phyloP scores from a whole-genome alignment of 2,329 filamentous ascomycete species.

The Metarhizium guizhouense region DNA sequence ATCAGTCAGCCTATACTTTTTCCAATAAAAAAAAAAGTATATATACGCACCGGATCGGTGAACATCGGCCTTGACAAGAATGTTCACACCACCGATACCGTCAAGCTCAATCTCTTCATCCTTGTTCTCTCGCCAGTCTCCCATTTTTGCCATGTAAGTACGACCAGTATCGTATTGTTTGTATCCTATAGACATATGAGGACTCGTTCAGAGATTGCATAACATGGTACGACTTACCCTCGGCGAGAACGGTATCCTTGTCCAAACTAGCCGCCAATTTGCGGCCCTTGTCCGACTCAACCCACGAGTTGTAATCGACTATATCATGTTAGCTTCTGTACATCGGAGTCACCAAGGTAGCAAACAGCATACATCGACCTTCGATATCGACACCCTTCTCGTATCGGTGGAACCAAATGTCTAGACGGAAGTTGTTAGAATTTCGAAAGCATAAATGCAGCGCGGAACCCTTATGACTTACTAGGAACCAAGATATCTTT shows the following conservation, averaged over 20 bases:
- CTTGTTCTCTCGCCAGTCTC: constrained; percentile 86
- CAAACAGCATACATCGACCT: constrained; percentile 68
- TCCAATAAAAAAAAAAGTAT: neutral
- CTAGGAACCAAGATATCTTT: constrained; percentile 90
- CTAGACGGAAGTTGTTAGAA: constrained; percentile 36
- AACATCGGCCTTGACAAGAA: constrained; percentile 94
- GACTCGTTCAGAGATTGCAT: neutral
- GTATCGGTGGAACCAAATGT: constrained; percentile 96
- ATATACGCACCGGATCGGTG: constrained; percentile 70
- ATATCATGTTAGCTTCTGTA: constrained; percentile 7
- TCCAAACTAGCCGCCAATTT: constrained; percentile 64
- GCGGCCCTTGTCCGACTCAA: constrained; percentile 79
- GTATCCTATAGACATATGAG: constrained; percentile 55
- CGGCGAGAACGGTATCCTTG: constrained; percentile 77
- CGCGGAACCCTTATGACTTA: constrained; percentile 38
- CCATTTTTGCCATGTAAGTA: constrained; percentile 82
- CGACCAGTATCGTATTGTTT: constrained; percentile 87
- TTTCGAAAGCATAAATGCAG: constrained; percentile 1
- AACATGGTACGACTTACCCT: constrained; percentile 48
- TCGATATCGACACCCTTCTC: constrained; percentile 76
- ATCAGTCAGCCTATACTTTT: constrained; percentile 14
- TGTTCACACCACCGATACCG: constrained; percentile 93
- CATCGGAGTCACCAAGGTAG: neutral
- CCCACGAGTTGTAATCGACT: constrained; percentile 99
- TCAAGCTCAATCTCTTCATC: constrained; percentile 89